Evolutionary conservation across 257 asterid genomes (phyloP).

Genomic region (Leonotis leonurus): DNA sequence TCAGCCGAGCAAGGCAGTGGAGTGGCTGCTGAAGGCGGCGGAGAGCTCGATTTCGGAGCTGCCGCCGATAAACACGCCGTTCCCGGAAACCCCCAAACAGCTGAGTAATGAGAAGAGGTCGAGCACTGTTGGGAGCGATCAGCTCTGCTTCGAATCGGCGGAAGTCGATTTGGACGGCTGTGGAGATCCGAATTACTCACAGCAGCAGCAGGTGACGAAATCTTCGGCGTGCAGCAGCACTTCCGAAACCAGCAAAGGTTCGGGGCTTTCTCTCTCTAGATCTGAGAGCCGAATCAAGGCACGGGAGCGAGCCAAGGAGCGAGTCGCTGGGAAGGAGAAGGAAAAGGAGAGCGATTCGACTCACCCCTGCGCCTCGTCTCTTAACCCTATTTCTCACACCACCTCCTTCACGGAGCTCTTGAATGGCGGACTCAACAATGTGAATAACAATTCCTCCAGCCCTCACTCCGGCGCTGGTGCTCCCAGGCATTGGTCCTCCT

Average conservation of each 20-base stretch:
- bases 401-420: constrained; percentile 55
- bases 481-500: constrained; percentile 36
- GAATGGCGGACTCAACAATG: constrained; percentile 27
- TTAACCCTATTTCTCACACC: constrained; percentile 39
- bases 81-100: constrained; percentile 59
- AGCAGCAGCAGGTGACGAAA: constrained; percentile 21
- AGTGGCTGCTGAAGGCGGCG: constrained; percentile 82
- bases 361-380: neutral
- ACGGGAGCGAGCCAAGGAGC: constrained; percentile 42
- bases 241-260: constrained; percentile 42
- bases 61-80: constrained; percentile 45
- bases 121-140: constrained; percentile 43
- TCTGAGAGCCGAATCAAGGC: constrained; percentile 47
- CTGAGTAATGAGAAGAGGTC: constrained; percentile 59
- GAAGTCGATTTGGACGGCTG: constrained; percentile 45
- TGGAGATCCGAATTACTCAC: constrained; percentile 28
- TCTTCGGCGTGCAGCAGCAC: constrained; percentile 39
- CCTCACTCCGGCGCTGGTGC: constrained; percentile 3
- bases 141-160: constrained; percentile 43
- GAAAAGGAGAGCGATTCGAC: constrained; percentile 21
- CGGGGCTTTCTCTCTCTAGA: constrained; percentile 51
- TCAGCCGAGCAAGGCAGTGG: constrained; percentile 93
- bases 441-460: constrained; percentile 4
- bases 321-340: constrained; percentile 50
- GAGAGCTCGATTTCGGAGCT: constrained; percentile 58